phyloP scores from a whole-genome alignment of 1,284 basidiomycete species.

The Ceratobasidium sp. region DNA sequence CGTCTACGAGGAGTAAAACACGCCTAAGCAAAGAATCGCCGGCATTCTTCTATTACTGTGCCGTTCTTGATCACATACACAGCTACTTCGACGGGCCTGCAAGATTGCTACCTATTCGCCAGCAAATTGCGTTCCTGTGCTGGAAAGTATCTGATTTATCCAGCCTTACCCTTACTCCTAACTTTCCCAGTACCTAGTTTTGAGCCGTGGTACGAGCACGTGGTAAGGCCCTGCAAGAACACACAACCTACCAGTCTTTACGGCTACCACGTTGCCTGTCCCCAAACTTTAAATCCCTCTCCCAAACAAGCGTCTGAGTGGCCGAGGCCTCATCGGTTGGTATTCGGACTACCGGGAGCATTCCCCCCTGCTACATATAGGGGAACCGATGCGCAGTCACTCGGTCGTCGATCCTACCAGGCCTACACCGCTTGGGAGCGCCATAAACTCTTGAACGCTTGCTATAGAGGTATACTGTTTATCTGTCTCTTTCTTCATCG shows the following conservation, averaged over 20 bases:
- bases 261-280: conserved; percentile 21
- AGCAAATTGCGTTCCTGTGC: background rate
- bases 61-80: background rate
- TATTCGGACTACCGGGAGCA: conserved; percentile 25
- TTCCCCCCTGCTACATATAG: conserved; percentile 21
- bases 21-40: background rate
- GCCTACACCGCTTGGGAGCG: background rate
- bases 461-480: background rate
- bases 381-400: background rate
- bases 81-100: background rate
- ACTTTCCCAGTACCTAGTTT: background rate
- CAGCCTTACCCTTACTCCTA: background rate
- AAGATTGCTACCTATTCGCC: background rate
- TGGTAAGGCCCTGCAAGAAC: too few relatives aligned
- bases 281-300: conserved; percentile 29
- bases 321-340: conserved; percentile 23
- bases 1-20: background rate
- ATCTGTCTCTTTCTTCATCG: background rate
- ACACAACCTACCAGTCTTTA: background rate
- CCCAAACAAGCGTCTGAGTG: conserved; percentile 12
- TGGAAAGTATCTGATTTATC: background rate
- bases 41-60: background rate
- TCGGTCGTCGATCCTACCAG: background rate
- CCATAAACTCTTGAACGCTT: background rate
- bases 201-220: background rate